Evolutionary conservation across 2,329 filamentous ascomycete species (phyloP), one percentile per base, ranked within the genome.

Genomic region (Cladosporium colombiae): DNA sequence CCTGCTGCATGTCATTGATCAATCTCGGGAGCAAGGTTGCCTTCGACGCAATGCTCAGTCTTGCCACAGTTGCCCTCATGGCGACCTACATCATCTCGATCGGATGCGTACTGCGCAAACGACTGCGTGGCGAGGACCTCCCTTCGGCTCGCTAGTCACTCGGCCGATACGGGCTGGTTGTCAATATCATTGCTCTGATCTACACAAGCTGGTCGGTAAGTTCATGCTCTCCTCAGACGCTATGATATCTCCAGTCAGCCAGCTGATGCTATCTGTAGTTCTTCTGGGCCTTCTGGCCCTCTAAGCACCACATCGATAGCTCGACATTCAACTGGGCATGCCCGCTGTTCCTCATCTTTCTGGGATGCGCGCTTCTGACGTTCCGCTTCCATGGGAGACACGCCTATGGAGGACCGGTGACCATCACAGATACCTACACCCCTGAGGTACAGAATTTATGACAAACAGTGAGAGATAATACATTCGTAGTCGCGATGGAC

Each of bases 41-140:
- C 13, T 74, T 74, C 70, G 77, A 77, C 62, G 72, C 75, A 58
- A 71, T 81, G 65, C 75, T 79, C 40, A 79, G 77, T 0, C 74
- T 81, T 13, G 75, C 74, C 53, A 70, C 77, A 11, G 75, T 77
- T 2, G 75, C 76, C 4, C 69, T 79, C 3, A 76, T 81, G 74
- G 77, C 76, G 6, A 78, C 78, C 11, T 82, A 81, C 71, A 71
- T 77, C 49, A 73, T 81, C 63, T 75, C 73, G 25, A 80, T 81
- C 64, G 76, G 76, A 57, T 74, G 74, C 21, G 64, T 70, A 5
- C 62, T 68, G 16, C 53, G 68, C 27, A 66, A 66, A 44, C 66
- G 70, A 33, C 23, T 73, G 16, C 66, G 68, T 31, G 70, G 71
- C 13, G 65, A 72, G 46, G 29, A 62, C 25, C 62, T 73, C 2